Conservation (phyloP, 2,329 filamentous ascomycete genomes). For the Pestalotiopsis sp. region DNA sequence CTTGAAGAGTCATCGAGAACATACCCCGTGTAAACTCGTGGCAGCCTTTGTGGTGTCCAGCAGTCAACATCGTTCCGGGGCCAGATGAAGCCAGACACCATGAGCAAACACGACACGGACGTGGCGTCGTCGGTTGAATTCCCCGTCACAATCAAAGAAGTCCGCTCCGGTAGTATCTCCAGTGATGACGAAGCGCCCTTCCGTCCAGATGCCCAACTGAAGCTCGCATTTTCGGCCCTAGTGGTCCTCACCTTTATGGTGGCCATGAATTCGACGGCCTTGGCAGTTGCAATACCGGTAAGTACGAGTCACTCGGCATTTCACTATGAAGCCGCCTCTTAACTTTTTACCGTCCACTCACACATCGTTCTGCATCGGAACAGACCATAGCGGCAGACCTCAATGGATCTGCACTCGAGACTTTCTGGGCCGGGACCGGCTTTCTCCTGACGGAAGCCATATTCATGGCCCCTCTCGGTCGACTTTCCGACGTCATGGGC, state of each 20-base stretch:
- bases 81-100: neutral
- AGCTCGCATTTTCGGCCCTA: constrained; percentile 1
- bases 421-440: constrained; percentile 5
- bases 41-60: neutral
- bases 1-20: neutral
- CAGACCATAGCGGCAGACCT: neutral
- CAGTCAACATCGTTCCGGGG: neutral
- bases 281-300: constrained; percentile 6
- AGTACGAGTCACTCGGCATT: neutral
- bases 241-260: constrained; percentile 6
- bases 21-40: neutral
- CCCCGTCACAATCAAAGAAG: neutral
- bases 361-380: neutral
- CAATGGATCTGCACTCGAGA: neutral
- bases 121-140: neutral
- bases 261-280: neutral
- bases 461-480: constrained; percentile 2
- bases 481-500: neutral
- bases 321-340: no score
- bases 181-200: neutral
- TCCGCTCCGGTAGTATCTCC: neutral
- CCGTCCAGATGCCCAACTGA: neutral
- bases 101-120: neutral
- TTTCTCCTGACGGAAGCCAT: constrained; percentile 8
- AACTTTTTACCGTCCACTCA: no score